A percentile compares a stretch with the other conserved stretches of the same genome.
Evolutionary conservation across 192 early-diverging fungal genomes (phyloP).

Genomic region (Jimgerdemannia lactiflua): DNA sequence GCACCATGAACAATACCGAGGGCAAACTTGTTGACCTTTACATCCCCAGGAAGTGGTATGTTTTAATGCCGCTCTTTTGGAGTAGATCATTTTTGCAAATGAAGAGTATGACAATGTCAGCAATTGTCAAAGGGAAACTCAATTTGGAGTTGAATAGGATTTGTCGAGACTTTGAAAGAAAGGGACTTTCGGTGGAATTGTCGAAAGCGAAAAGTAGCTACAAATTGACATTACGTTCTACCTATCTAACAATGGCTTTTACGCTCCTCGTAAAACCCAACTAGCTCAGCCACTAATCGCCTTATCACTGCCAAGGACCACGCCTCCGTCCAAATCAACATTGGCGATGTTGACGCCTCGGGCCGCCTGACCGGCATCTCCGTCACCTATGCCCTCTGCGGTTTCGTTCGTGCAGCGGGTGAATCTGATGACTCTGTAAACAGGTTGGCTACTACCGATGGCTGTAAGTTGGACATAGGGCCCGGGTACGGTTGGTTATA

Average conservation of each 20-base stretch:
- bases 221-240: background rate
- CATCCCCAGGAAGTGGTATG: slow-evolving; percentile 94
- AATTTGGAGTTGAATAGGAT: too few relatives aligned
- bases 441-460: slow-evolving; percentile 81
- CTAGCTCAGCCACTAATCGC: slow-evolving; percentile 95
- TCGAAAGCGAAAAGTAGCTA: background rate
- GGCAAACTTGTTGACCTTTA: slow-evolving; percentile 77
- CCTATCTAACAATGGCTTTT: background rate
- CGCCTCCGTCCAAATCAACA: slow-evolving; percentile 97
- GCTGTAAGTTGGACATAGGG: slow-evolving; percentile 42
- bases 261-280: background rate
- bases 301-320: slow-evolving; percentile 99
- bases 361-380: slow-evolving; percentile 71
- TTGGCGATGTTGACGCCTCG: slow-evolving; percentile 87
- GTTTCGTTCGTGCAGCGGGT: slow-evolving; percentile 84
- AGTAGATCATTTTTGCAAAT: too few relatives aligned
- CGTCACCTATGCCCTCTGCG: slow-evolving; percentile 90
- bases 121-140: too few relatives aligned
- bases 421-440: slow-evolving; percentile 98
- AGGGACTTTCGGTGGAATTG: background rate
- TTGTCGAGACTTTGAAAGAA: too few relatives aligned
- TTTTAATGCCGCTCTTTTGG: slow-evolving; percentile 6
- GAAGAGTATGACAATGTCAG: too few relatives aligned
- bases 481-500: too few relatives aligned
- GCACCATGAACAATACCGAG: slow-evolving; percentile 48